Percentiles rank a stretch among this genome's conserved stretches.
Evolutionary conservation across 179 eudicot genomes (phyloP).

Genomic region (Gypsophila paniculata): DNA sequence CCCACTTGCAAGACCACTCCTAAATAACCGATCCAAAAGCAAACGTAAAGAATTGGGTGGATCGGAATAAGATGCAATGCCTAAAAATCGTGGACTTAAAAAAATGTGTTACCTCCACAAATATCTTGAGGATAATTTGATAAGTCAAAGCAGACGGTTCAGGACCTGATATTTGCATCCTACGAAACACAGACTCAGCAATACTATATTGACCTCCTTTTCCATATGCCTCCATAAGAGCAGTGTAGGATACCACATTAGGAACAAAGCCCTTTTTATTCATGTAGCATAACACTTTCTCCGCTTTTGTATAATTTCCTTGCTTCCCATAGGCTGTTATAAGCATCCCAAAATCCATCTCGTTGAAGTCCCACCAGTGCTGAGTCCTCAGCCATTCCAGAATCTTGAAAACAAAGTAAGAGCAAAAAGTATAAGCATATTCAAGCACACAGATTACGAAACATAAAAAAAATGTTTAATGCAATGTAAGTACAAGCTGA

Average conservation of each 20-base stretch:
- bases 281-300: constrained; percentile 64
- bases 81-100: neutral
- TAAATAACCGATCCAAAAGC: too few relatives aligned
- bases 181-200: constrained; percentile 78
- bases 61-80: neutral
- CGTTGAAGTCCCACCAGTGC: constrained; percentile 87
- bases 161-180: constrained; percentile 93
- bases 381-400: constrained; percentile 95
- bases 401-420: constrained; percentile 57
- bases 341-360: constrained; percentile 86
- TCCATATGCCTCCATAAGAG: constrained; percentile 98
- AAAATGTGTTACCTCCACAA: constrained; percentile 69
- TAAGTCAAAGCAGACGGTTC: constrained; percentile 92
- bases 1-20: too few relatives aligned
- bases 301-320: constrained; percentile 74
- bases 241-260: constrained; percentile 76
- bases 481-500: neutral
- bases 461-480: too few relatives aligned
- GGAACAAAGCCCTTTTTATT: constrained; percentile 61
- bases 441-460: neutral
- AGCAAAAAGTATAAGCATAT: constrained; percentile 10
- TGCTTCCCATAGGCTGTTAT: constrained; percentile 86
- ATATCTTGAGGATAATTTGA: constrained; percentile 80
- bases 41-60: too few relatives aligned
- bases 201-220: constrained; percentile 65